These are phyloP conservation scores for Astathelohania contejeani DNA, from an alignment of 371 early-diverging fungal species.

Conservation along the genomic window DNA sequence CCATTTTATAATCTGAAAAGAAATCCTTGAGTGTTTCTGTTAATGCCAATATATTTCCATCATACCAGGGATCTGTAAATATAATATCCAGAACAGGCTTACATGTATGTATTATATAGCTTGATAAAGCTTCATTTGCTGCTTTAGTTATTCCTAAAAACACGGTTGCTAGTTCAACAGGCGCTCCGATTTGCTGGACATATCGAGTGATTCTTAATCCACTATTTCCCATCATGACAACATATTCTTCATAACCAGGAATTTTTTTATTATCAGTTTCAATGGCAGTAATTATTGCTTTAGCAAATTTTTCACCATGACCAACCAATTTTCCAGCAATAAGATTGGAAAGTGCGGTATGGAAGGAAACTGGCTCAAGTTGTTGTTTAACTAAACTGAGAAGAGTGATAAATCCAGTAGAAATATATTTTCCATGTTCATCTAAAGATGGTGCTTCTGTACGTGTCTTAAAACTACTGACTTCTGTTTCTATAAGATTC, in stretches of 20 bases:
- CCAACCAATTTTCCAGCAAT: conserved; percentile 36
- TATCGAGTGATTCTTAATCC: conserved; percentile 52
- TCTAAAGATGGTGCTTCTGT: conserved; percentile 43
- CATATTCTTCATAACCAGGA: conserved; percentile 52
- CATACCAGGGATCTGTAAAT: conserved; percentile 45
- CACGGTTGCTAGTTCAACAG: conserved; percentile 44
- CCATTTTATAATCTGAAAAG: conserved; percentile 44
- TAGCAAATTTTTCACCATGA: conserved; percentile 34
- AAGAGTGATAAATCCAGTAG: conserved; percentile 51
- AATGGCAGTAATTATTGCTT: conserved; percentile 30
- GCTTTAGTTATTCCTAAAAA: conserved; percentile 43
- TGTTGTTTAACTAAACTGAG: conserved; percentile 51
- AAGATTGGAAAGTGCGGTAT: conserved; percentile 41
- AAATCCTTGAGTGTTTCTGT: conserved; percentile 50
- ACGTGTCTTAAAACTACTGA: conserved; percentile 41
- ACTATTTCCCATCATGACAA: conserved; percentile 52
- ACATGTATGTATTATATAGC: conserved; percentile 44
- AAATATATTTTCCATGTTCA: conserved; percentile 49
- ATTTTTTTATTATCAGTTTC: conserved; percentile 44
- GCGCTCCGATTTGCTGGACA: conserved; percentile 34
- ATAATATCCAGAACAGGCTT: conserved; percentile 37
- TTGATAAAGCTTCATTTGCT: conserved; percentile 34
- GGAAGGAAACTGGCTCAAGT: conserved; percentile 49
- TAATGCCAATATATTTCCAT: conserved; percentile 23
- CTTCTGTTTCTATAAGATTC: conserved; percentile 45